These are phyloP conservation scores for Neurospora discreta DNA, from an alignment of 495 filamentous ascomycete genomes.

Conservation along the genomic window DNA sequence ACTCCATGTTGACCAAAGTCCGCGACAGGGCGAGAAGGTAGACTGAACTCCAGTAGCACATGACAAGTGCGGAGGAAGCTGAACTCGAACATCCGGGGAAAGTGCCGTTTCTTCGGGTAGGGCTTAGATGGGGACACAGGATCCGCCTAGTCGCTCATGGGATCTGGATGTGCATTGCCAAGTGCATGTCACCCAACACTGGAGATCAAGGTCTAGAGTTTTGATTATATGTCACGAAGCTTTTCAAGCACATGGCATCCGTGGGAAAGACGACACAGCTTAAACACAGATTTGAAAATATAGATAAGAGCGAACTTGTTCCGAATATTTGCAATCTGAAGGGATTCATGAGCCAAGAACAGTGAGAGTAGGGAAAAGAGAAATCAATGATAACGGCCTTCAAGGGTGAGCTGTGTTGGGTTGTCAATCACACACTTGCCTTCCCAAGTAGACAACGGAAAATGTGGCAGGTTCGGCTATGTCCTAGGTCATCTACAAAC, in stretches of 20 bases:
- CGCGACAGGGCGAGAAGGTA: constrained; percentile 8
- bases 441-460: neutral
- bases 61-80: constrained; percentile 11
- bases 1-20: constrained; percentile 8
- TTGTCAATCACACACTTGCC: neutral
- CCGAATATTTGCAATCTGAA: neutral
- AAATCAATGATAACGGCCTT: neutral
- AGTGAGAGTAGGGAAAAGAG: neutral
- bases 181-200: neutral
- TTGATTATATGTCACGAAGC: neutral
- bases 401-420: neutral
- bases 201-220: neutral
- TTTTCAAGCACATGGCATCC: neutral
- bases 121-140: neutral
- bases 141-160: neutral
- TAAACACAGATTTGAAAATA: neutral
- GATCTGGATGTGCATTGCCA: neutral
- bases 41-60: constrained; percentile 9
- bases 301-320: neutral
- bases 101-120: constrained; percentile 9
- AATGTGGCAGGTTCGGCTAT: neutral
- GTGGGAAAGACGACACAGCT: neutral
- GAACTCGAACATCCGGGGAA: constrained; percentile 8
- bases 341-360: neutral
- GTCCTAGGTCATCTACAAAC: neutral